These are phyloP conservation scores for Botrytis galanthina DNA, from an alignment of 2,329 filamentous ascomycete species.

Conservation along the genomic window DNA sequence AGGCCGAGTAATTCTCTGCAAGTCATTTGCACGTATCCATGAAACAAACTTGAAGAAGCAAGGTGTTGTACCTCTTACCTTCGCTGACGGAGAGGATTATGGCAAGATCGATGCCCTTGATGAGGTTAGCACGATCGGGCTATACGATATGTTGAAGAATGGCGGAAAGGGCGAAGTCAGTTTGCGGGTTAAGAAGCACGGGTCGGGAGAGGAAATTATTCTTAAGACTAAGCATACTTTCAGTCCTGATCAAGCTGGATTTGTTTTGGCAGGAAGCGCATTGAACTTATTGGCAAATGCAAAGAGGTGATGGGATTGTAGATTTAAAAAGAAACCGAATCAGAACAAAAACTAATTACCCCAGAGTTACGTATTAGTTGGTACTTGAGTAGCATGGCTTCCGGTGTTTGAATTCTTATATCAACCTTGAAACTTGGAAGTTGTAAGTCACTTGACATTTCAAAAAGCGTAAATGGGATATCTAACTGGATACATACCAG, in stretches of 20 bases:
- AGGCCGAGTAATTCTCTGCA: conserved; percentile 77
- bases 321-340: neutral
- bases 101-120: conserved; percentile 81
- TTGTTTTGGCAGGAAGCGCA: conserved; percentile 90
- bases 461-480: neutral
- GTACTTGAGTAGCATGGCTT: neutral
- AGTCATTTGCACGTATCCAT: conserved; percentile 89
- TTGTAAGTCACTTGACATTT: neutral
- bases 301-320: conserved; percentile 27
- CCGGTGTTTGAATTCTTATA: neutral
- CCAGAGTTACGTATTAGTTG: neutral
- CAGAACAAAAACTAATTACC: neutral
- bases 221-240: conserved; percentile 85
- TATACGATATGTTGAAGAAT: conserved; percentile 76
- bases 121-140: conserved; percentile 74
- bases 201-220: conserved; percentile 60
- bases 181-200: conserved; percentile 61
- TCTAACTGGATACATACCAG: neutral
- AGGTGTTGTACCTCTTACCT: conserved; percentile 90
- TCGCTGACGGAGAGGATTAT: conserved; percentile 85
- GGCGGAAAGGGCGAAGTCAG: conserved; percentile 76
- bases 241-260: conserved; percentile 84
- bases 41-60: conserved; percentile 98
- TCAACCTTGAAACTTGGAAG: neutral
- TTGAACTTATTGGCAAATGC: conserved; percentile 80